phyloP scores from a whole-genome alignment of 306 rosid genomes.

The Coriaria nepalensis region DNA sequence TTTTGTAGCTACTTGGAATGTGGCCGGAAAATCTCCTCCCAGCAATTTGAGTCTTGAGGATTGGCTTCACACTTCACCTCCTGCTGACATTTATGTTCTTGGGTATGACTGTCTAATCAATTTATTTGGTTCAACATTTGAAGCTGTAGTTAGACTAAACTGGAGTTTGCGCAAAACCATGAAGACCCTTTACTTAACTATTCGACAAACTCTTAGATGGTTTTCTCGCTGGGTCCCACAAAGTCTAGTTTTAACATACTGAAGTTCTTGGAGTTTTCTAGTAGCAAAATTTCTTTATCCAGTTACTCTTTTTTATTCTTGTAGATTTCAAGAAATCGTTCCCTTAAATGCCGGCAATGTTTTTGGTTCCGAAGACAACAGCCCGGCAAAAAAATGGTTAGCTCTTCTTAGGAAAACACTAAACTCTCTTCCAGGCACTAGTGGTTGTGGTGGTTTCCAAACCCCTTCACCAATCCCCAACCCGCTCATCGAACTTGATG shows the following conservation, averaged over 20 bases:
- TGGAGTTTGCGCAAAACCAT: too few relatives aligned
- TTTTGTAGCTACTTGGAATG: constrained; percentile 92
- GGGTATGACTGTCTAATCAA: constrained; percentile 38
- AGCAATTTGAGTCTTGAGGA: constrained; percentile 68
- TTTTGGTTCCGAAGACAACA: constrained; percentile 91
- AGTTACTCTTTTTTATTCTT: constrained; percentile 6
- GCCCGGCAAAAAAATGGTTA: constrained; percentile 88
- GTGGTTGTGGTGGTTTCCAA: constrained; percentile 51
- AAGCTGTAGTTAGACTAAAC: too few relatives aligned
- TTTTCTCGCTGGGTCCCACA: too few relatives aligned
- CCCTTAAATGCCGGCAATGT: constrained; percentile 97
- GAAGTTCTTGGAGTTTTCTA: neutral
- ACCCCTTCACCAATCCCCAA: constrained; percentile 68
- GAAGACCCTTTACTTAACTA: too few relatives aligned
- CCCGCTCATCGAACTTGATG: constrained; percentile 57
- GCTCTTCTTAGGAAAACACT: constrained; percentile 77
- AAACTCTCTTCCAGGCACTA: constrained; percentile 68
- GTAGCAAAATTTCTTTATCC: neutral
- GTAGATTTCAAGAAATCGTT: constrained; percentile 93
- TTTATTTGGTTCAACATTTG: constrained; percentile 7
- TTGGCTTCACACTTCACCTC: constrained; percentile 90
- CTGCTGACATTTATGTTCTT: constrained; percentile 89
- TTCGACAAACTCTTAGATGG: too few relatives aligned
- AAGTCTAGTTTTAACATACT: too few relatives aligned
- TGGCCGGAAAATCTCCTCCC: constrained; percentile 93